Conservation (phyloP, 768 basidiomycete genomes). For the Goffeauzyma gilvescens region DNA sequence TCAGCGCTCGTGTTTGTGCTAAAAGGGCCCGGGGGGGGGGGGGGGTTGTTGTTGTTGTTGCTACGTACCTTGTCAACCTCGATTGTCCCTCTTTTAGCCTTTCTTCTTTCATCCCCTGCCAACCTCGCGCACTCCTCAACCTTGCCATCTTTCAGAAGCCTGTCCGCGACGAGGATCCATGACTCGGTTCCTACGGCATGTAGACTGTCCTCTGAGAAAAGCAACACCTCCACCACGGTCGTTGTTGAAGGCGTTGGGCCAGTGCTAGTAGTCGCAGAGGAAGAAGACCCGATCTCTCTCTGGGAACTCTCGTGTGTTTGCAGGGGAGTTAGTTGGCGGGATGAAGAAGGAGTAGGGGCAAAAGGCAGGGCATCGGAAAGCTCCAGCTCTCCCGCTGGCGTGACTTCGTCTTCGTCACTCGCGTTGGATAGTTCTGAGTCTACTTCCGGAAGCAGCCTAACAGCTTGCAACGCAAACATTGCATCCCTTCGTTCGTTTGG, state of each 20-base stretch:
- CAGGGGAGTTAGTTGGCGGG: no score
- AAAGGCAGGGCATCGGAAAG: no score
- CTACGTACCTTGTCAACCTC: conserved; percentile 25
- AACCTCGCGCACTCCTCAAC: conserved; percentile 21
- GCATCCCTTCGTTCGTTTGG: conserved; percentile 21
- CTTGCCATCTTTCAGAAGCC: conserved; percentile 14
- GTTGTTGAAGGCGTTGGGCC: conserved; percentile 18
- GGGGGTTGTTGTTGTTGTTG: background rate
- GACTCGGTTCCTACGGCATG: conserved; percentile 18
- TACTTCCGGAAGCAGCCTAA: no score
- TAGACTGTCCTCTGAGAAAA: conserved; percentile 22
- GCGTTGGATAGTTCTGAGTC: no score
- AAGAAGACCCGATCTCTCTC: no score
- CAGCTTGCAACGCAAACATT: conserved; percentile 14
- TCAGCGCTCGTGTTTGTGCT: background rate
- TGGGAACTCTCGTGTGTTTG: no score
- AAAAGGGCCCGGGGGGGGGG: no score
- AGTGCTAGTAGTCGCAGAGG: no score
- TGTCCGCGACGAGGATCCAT: conserved; percentile 15
- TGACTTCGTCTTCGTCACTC: no score
- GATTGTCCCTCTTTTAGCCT: conserved; percentile 25
- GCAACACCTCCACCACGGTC: conserved; percentile 18
- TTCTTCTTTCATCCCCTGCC: conserved; percentile 27
- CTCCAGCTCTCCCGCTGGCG: no score
- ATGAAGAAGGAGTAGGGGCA: no score